A percentile compares a stretch with the other conserved stretches of the same genome.
Evolutionary conservation across 345 rosid species (phyloP).

Genomic region (Sisymbrium altissimum): DNA sequence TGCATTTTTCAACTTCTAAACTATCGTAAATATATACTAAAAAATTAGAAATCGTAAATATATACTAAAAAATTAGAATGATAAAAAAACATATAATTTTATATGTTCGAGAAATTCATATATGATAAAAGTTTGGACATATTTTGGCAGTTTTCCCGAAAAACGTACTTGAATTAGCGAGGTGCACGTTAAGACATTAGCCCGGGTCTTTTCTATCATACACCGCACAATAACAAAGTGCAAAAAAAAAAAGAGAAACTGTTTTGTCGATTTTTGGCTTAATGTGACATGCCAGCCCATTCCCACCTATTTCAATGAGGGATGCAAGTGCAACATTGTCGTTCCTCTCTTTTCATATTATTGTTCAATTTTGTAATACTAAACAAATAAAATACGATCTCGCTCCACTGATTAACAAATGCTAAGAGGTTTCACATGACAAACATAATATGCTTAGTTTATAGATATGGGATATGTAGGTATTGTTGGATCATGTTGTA

Average conservation of each 20-base stretch:
- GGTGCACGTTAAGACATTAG: slow-evolving; percentile 7
- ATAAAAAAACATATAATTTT: background rate
- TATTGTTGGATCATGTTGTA: background rate
- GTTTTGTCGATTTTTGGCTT: slow-evolving; percentile 13
- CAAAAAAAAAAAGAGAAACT: background rate
- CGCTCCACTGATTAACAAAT: slow-evolving; percentile 5
- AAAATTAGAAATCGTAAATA: background rate
- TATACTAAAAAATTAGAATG: background rate
- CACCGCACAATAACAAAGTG: background rate
- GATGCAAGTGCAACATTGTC: slow-evolving; percentile 29
- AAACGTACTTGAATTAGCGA: background rate
- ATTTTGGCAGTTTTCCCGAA: too few relatives aligned
- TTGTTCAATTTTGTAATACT: background rate
- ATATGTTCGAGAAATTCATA: background rate
- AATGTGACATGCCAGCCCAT: slow-evolving; percentile 29
- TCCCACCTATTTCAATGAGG: slow-evolving; percentile 26
- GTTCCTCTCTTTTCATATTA: background rate
- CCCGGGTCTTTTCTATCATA: background rate
- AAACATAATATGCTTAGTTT: slow-evolving; percentile 2
- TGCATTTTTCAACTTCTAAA: background rate
- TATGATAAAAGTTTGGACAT: too few relatives aligned
- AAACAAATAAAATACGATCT: background rate
- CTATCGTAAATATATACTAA: background rate
- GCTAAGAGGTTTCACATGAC: background rate
- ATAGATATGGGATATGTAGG: background rate